Evolutionary conservation across 2,329 filamentous ascomycete species (phyloP), one percentile per base, ranked within the genome.

Genomic region (Elsinoe batatas): DNA sequence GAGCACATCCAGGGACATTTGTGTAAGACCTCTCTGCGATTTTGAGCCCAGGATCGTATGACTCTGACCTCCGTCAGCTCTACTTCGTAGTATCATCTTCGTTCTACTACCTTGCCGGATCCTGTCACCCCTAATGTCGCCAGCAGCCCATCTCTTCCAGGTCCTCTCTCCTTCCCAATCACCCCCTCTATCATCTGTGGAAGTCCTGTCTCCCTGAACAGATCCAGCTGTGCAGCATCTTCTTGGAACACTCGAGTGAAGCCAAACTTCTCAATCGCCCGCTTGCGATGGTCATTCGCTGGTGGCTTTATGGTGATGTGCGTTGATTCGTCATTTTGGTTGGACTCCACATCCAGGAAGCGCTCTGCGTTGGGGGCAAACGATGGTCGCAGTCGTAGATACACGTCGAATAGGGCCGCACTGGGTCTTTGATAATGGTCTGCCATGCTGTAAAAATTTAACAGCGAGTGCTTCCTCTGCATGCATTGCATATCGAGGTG

Each of bases 221-320:
- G 73, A 64, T 96, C 89, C 26, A 93, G 75, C 67, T 98, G 93
- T 5, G 80, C 81, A 1, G 89, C 84, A 64, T 86, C 78, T 66
- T 97, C 91, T 63, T 94, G 87, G 63, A 97, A 96, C 1, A 98
- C 90, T 59, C 83, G 83, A 0, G 93, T 98, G 67, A 98, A 98
- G 1, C 85, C 88, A 68, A 97, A 98, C 67, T 87, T 89, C 70
- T 98, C 93, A 35, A 96, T 82, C 1, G 91, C 90, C 44, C 91
- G 82, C 62, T 91, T 88, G 56, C 91, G 81, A 59, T 82, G 79
- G 58, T 96, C 91, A 60, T 83, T 87, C 1, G 89, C 87, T 0
- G 91, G 90, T 6, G 76, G 74, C 53, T 73, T 72, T 63, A 78
- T 76, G 5, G 75, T 78, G 61, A 79, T 76, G 62, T 78, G 75